These are phyloP conservation scores for Coemansia sp. DNA, from an alignment of 192 early-diverging fungal species.

Conservation along the genomic window DNA sequence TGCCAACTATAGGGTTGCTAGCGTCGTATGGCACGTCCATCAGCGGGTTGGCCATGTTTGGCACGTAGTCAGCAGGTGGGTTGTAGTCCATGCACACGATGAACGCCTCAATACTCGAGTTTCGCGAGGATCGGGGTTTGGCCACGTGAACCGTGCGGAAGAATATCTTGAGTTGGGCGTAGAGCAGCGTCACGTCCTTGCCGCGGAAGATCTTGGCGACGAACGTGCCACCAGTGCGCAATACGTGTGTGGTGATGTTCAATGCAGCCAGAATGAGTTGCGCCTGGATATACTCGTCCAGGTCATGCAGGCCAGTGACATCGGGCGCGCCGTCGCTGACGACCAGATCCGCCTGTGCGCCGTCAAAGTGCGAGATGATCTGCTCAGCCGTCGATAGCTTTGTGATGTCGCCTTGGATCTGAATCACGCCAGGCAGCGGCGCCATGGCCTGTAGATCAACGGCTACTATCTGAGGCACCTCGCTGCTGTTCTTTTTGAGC, in stretches of 20 bases:
- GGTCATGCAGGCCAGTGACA: constrained; percentile 96
- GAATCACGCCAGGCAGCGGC: constrained; percentile 87
- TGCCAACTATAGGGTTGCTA: constrained; percentile 64
- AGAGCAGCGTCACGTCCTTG: constrained; percentile 89
- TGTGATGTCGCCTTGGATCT: constrained; percentile 97
- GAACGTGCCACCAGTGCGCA: constrained; percentile 89
- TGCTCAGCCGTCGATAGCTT: constrained; percentile 88
- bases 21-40: constrained; percentile 76
- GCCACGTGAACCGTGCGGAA: constrained; percentile 87
- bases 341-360: constrained; percentile 85
- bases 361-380: constrained; percentile 88
- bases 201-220: constrained; percentile 98
- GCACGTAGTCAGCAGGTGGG: constrained; percentile 80
- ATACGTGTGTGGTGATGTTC: constrained; percentile 94
- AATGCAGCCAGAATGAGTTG: constrained; percentile 92
- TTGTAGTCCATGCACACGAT: constrained; percentile 89
- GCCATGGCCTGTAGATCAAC: constrained; percentile 98
- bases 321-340: constrained; percentile 96
- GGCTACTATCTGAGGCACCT: constrained; percentile 81
- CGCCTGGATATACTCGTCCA: constrained; percentile 99
- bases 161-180: constrained; percentile 87
- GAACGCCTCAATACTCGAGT: constrained; percentile 92
- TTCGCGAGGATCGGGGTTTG: constrained; percentile 92
- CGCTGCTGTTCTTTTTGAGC: constrained; percentile 54
- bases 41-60: constrained; percentile 87